Conservation (phyloP, 1,284 basidiomycete species). For the Ceraceosorus bombacis region DNA sequence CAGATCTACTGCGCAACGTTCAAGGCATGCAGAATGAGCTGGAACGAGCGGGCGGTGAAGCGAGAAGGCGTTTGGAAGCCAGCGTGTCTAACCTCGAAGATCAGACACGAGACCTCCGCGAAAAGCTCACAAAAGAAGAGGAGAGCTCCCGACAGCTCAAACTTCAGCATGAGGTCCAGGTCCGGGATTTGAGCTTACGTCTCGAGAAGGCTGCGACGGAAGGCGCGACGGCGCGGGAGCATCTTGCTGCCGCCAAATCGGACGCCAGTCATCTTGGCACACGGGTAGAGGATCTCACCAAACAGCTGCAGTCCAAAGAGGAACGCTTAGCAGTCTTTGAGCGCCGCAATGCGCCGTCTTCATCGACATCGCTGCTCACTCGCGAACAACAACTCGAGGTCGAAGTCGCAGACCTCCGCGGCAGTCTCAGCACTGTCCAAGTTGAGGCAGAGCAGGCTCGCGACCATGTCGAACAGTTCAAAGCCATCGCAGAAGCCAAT, state of each 20-base stretch:
- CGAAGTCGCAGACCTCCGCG: constrained; percentile 60
- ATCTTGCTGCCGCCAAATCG: constrained; percentile 66
- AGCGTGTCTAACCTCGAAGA: constrained; percentile 62
- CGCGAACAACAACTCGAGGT: constrained; percentile 72
- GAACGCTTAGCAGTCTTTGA: constrained; percentile 83
- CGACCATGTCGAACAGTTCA: constrained; percentile 70
- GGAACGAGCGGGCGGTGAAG: constrained; percentile 71
- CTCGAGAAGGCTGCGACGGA: constrained; percentile 68
- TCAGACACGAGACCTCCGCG: constrained; percentile 63
- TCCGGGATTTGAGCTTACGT: constrained; percentile 65
- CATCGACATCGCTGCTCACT: constrained; percentile 45
- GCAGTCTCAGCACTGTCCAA: constrained; percentile 60
- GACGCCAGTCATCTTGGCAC: constrained; percentile 72
- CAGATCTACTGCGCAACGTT: constrained; percentile 76
- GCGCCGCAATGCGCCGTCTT: constrained; percentile 51
- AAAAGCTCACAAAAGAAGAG: constrained; percentile 69
- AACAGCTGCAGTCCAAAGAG: constrained; percentile 65
- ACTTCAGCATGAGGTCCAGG: constrained; percentile 72
- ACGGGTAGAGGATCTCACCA: constrained; percentile 63
- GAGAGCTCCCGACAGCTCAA: constrained; percentile 65
- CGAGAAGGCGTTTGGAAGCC: constrained; percentile 68
- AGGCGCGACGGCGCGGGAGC: constrained; percentile 64
- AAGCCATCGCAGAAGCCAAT: constrained; percentile 71
- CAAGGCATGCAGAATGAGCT: constrained; percentile 81
- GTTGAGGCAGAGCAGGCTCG: constrained; percentile 62